Conservation (phyloP, 148 eudicot genomes). For the Spergularia bocconei region DNA sequence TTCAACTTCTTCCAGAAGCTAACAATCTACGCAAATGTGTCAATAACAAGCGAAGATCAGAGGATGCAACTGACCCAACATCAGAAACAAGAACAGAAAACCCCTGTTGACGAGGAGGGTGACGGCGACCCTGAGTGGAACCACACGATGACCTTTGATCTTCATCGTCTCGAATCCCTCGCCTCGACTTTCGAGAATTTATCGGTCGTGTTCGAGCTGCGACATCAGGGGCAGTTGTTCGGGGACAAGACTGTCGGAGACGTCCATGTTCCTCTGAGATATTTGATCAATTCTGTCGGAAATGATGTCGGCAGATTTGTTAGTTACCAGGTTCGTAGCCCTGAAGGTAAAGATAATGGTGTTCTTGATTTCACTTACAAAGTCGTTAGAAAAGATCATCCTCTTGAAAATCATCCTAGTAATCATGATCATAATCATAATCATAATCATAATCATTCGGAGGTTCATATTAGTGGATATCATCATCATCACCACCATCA, state of each 20-base stretch:
- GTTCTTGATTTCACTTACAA: constrained; percentile 42
- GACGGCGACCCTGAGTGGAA: constrained; percentile 51
- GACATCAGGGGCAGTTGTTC: constrained; percentile 28
- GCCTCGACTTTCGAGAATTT: background rate
- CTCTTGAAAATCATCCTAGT: background rate
- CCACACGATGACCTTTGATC: constrained; percentile 32
- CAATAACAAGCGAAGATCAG: constrained; percentile 25
- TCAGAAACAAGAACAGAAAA: constrained; percentile 42
- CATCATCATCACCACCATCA: background rate
- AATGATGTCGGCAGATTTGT: constrained; percentile 30
- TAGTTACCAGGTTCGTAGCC: constrained; percentile 36
- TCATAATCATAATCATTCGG: constrained; percentile 4
- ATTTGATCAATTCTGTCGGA: constrained; percentile 22
- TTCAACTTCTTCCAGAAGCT: constrained; percentile 61
- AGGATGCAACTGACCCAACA: constrained; percentile 15
- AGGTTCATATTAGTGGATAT: constrained; percentile 11
- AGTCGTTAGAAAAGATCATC: background rate
- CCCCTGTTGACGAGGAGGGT: constrained; percentile 36
- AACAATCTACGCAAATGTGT: constrained; percentile 30
- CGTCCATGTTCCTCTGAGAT: constrained; percentile 36
- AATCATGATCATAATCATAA: background rate
- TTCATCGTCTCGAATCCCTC: constrained; percentile 2
- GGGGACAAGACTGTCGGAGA: constrained; percentile 41
- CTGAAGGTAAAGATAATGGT: constrained; percentile 45
- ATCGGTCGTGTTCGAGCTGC: constrained; percentile 32